phyloP scores from a whole-genome alignment of 2,329 filamentous ascomycete genomes.

The Phaeosphaeriaceae sp. region DNA sequence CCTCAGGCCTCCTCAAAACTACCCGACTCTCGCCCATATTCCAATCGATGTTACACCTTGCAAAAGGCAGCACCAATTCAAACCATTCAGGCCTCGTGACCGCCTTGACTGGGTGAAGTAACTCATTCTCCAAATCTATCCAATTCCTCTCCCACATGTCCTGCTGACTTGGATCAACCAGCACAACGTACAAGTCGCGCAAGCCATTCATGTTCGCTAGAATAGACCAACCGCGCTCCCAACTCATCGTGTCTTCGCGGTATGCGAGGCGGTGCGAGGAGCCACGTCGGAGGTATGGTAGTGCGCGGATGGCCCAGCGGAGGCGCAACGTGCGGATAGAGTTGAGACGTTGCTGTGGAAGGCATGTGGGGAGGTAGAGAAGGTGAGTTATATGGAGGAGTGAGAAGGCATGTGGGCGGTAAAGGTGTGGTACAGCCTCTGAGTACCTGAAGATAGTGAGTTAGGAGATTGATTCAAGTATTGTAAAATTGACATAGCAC shows the following conservation, averaged over 20 bases:
- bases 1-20: constrained; percentile 25
- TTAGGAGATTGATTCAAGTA: neutral
- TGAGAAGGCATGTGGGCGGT: constrained; percentile 39
- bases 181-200: constrained; percentile 31
- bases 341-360: constrained; percentile 34
- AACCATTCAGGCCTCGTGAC: constrained; percentile 25
- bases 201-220: constrained; percentile 36
- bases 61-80: constrained; percentile 40
- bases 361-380: constrained; percentile 37
- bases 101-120: constrained; percentile 32
- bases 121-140: constrained; percentile 31
- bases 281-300: constrained; percentile 39
- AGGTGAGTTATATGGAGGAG: constrained; percentile 43
- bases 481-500: neutral
- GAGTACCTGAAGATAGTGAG: constrained; percentile 30
- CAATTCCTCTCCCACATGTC: constrained; percentile 39
- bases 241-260: constrained; percentile 44
- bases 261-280: constrained; percentile 32
- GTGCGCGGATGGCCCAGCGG: constrained; percentile 42
- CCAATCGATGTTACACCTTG: constrained; percentile 31
- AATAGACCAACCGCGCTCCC: constrained; percentile 39
- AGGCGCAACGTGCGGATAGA: constrained; percentile 37
- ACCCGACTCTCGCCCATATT: constrained; percentile 33
- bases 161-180: constrained; percentile 38
- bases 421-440: constrained; percentile 39